Base-by-base conservation (phyloP, 164 flowering plant species). In the Cinnamomum chago region DNA sequence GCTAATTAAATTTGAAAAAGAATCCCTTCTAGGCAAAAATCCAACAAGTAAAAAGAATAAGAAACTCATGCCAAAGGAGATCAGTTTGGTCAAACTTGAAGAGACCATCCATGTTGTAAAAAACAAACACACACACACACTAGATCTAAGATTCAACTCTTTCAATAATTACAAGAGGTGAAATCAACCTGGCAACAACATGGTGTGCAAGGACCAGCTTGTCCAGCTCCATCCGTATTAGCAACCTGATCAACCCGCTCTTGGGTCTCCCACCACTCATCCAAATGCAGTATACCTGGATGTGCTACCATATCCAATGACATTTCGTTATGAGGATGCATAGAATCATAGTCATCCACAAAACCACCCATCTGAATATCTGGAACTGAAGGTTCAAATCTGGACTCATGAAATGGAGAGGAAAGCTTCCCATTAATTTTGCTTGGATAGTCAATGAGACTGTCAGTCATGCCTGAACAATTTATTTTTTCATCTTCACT, bases 221-320 rank as follows among this genome's bases (percentile, higher is more conserved):
- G 95, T 76, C 95, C 94, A 79, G 84, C 78, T 82, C 90, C 97
- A 80, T 87, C 90, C 2, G 81, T 71, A 76, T 86, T 81, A 82
- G 80, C 82, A 76, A 83, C 92, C 75, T 82, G 91, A 83, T 80
- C 77, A 58, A 92, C 90, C 62, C 97, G 82, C 72, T 94, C 98
- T 79, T 90, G 97, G 65, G 82, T 83, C 81, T 94, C 98, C 98
- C 98, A 94, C 99, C 99, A 96, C 75, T 94, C 96, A 70, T 90
- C 88, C 52, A 75, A 75, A 72, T 73, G 51, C 77, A 78, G 82
- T 28, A 50, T 58, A 58, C 73, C 76, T 70, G 81, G 25, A 47
- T 80, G 84, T 66, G 76, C 55, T 72, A 73, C 47, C 65, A 73
- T 50, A 78, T 81, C 88, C 55, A 80, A 64, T 62, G 83, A 76